Evolutionary conservation across 2,329 filamentous ascomycete species (phyloP).

Genomic region (Trichoderma oligosporum): DNA sequence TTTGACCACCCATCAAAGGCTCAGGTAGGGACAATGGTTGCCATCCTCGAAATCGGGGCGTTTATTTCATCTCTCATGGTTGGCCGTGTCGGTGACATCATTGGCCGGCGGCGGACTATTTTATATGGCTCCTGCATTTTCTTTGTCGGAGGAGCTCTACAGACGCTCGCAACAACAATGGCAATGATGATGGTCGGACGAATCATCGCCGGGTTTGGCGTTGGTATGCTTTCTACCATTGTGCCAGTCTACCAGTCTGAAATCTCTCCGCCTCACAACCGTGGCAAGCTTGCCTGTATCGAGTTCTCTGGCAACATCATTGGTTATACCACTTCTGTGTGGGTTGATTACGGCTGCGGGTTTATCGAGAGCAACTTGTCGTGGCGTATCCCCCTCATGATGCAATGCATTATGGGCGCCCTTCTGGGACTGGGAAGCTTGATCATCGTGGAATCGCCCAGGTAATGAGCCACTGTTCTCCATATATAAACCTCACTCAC

Average conservation of each 20-base stretch:
- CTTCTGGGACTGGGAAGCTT: constrained; percentile 82
- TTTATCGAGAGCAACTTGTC: constrained; percentile 81
- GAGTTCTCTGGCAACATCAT: constrained; percentile 97
- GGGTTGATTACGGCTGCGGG: constrained; percentile 97
- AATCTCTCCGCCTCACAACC: constrained; percentile 92
- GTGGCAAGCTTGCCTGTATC: constrained; percentile 93
- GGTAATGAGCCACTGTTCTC: constrained; percentile 49
- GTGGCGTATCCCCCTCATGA: constrained; percentile 83
- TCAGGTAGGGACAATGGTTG: constrained; percentile 94
- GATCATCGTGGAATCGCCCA: constrained; percentile 92
- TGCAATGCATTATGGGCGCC: constrained; percentile 93
- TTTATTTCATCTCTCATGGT: constrained; percentile 85
- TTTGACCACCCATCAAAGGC: constrained; percentile 85
- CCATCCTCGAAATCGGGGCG: constrained; percentile 90
- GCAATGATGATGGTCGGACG: constrained; percentile 83
- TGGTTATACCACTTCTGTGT: constrained; percentile 93
- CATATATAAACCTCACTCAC: too few relatives aligned
- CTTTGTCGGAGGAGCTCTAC: constrained; percentile 75
- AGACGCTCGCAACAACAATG: constrained; percentile 78
- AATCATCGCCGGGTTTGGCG: constrained; percentile 78
- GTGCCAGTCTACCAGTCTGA: constrained; percentile 93
- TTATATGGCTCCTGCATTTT: constrained; percentile 92
- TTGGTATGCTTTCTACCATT: constrained; percentile 86
- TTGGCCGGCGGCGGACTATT: constrained; percentile 85
- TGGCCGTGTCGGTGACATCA: constrained; percentile 84